These are phyloP conservation scores for Mycena crocata DNA, from an alignment of 768 basidiomycete genomes.

Conservation along the genomic window DNA sequence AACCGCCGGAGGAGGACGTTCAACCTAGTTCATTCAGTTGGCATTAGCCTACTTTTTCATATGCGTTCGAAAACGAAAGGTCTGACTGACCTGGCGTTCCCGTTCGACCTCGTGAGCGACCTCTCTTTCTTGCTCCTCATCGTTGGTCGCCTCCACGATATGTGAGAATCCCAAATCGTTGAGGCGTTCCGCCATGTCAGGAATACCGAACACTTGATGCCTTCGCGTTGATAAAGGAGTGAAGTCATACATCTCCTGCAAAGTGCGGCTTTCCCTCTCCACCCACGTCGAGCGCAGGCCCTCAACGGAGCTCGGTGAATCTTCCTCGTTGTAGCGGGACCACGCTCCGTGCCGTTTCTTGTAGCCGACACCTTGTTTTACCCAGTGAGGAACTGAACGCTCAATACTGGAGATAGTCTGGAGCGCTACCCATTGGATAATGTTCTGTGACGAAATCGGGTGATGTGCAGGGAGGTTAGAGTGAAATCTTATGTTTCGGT, in stretches of 20 bases:
- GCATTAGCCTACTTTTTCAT: neutral
- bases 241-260: conserved; percentile 1
- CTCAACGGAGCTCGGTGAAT: neutral
- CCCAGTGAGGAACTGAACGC: conserved; percentile 10
- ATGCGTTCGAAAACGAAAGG: neutral
- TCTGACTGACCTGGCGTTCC: conserved; percentile 44
- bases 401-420: conserved; percentile 7
- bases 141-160: conserved; percentile 40
- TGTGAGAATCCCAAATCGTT: conserved; percentile 45
- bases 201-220: conserved; percentile 26
- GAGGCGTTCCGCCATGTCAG: conserved; percentile 40
- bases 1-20: conserved; percentile 46
- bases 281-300: neutral
- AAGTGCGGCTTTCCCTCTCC: conserved; percentile 3
- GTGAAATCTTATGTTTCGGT: conserved; percentile 41
- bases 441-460: conserved; percentile 39
- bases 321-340: neutral
- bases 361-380: conserved; percentile 11
- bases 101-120: conserved; percentile 55
- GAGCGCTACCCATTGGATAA: conserved; percentile 57
- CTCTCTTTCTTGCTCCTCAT: conserved; percentile 66
- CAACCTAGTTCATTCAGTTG: conserved; percentile 39
- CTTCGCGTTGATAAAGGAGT: neutral
- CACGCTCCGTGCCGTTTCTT: conserved; percentile 1
- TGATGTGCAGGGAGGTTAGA: conserved; percentile 22